A percentile compares a stretch with the other conserved stretches of the same genome.
These are phyloP conservation scores for Phytopythium chamaehyphon DNA, from an alignment of 352 stramenopile species.

Conservation along the genomic window DNA sequence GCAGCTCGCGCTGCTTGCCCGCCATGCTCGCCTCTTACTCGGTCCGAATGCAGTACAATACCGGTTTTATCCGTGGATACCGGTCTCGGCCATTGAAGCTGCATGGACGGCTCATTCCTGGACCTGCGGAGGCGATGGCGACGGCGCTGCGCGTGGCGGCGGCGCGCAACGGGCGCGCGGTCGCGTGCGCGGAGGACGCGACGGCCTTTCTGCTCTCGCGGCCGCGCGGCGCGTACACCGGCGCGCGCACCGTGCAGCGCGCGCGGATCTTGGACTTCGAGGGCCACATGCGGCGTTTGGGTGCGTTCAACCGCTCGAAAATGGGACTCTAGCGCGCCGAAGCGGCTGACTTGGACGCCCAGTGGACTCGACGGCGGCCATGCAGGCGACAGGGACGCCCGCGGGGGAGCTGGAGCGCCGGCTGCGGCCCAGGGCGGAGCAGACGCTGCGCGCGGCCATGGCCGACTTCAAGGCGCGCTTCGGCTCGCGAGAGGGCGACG, in stretches of 20 bases:
- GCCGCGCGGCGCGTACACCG: conserved; percentile 71
- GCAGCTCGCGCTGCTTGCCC: conserved; percentile 32
- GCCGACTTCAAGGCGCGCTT: conserved; percentile 43
- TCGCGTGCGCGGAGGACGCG: conserved; percentile 56
- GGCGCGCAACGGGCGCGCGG: conserved; percentile 69
- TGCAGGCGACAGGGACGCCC: conserved; percentile 28
- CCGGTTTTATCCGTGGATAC: no score
- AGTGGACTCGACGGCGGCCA: conserved; percentile 75
- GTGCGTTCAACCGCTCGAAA: background rate
- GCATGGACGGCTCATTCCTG: no score
- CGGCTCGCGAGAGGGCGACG: conserved; percentile 35
- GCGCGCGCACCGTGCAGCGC: conserved; percentile 64
- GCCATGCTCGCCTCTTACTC: no score
- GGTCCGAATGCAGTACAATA: no score
- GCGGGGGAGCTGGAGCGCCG: conserved; percentile 30
- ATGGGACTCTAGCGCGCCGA: background rate
- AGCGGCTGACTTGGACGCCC: no score
- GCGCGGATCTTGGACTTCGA: conserved; percentile 80
- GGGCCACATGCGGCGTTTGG: conserved; percentile 63
- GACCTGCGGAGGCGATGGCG: no score
- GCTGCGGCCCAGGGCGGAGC: conserved; percentile 51
- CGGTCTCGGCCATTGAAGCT: no score
- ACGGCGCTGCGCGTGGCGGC: conserved; percentile 33
- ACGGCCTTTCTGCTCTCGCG: conserved; percentile 61
- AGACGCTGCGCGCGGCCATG: conserved; percentile 71